Evolutionary conservation across 495 filamentous ascomycete genomes (phyloP).

Genomic region (Cudoniella acicularis): DNA sequence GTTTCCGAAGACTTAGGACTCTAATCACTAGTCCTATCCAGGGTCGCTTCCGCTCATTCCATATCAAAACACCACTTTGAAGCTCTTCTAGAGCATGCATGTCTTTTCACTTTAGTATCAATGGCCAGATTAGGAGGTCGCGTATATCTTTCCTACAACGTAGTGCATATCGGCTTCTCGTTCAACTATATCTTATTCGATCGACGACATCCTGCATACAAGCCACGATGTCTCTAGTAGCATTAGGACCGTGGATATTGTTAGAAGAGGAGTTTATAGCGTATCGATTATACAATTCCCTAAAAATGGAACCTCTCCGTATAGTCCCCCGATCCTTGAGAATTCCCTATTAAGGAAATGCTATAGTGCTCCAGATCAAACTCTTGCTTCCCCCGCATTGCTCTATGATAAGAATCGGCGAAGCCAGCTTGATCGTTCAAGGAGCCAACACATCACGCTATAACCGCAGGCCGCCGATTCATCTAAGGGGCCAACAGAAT

Average conservation of each 20-base stretch:
- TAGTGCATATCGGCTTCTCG: constrained; percentile 8
- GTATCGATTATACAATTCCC: background rate
- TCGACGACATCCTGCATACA: background rate
- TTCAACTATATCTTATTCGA: constrained; percentile 10
- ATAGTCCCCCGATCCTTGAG: too few species aligned
- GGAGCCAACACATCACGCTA: constrained; percentile 6
- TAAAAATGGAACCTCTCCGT: background rate
- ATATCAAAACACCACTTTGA: background rate
- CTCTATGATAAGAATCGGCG: constrained; percentile 7
- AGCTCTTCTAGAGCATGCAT: constrained; percentile 11
- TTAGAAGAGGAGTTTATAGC: background rate
- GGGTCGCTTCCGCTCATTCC: too few species aligned
- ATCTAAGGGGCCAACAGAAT: background rate
- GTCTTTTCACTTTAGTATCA: constrained; percentile 13
- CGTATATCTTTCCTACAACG: constrained; percentile 5
- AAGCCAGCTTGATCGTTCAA: constrained; percentile 4
- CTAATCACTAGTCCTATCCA: background rate
- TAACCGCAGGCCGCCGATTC: background rate
- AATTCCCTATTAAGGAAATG: too few species aligned
- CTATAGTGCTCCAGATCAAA: constrained; percentile 7
- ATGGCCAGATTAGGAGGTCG: constrained; percentile 6
- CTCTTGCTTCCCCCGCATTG: constrained; percentile 6
- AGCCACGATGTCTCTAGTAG: background rate
- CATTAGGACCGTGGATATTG: background rate
- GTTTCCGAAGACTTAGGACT: background rate